Evolutionary conservation across 75 land plant genomes (phyloP).

Genomic region (Sequoia sempervirens): DNA sequence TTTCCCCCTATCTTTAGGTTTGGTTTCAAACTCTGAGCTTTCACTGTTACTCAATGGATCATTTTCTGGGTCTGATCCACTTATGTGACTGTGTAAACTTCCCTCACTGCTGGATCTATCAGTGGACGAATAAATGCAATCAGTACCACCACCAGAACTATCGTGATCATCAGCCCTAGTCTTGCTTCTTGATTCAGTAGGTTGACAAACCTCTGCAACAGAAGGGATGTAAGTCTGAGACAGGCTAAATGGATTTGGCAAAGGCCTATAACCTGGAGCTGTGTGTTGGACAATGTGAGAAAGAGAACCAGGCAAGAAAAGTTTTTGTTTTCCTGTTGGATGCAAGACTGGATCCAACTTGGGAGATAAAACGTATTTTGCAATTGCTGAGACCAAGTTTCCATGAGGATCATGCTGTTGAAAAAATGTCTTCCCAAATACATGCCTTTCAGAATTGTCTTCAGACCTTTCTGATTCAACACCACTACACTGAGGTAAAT

Average conservation of each 20-base stretch:
- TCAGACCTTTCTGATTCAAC: background rate
- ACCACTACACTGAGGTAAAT: background rate
- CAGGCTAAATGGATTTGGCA: constrained; percentile 76
- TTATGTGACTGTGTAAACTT: background rate
- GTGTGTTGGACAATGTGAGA: constrained; percentile 93
- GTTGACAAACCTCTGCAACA: constrained; percentile 3
- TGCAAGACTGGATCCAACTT: constrained; percentile 23
- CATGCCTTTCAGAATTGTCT: background rate
- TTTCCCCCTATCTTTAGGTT: background rate
- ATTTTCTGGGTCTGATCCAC: background rate
- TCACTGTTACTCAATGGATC: background rate
- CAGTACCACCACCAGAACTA: background rate
- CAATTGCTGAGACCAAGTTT: constrained; percentile 22
- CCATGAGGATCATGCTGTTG: background rate
- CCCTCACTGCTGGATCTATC: background rate
- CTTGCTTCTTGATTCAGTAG: background rate
- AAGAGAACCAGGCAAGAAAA: constrained; percentile 92
- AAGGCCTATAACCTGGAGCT: constrained; percentile 88
- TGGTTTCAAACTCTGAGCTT: background rate
- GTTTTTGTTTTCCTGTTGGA: constrained; percentile 25
- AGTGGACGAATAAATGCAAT: constrained; percentile 11
- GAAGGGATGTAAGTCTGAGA: constrained; percentile 5
- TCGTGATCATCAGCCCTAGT: background rate
- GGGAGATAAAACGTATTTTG: constrained; percentile 33
- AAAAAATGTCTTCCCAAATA: background rate